Evolutionary conservation across 352 stramenopile genomes (phyloP), one percentile per base, ranked within the genome.

Genomic region (Phytopythium vexans): DNA sequence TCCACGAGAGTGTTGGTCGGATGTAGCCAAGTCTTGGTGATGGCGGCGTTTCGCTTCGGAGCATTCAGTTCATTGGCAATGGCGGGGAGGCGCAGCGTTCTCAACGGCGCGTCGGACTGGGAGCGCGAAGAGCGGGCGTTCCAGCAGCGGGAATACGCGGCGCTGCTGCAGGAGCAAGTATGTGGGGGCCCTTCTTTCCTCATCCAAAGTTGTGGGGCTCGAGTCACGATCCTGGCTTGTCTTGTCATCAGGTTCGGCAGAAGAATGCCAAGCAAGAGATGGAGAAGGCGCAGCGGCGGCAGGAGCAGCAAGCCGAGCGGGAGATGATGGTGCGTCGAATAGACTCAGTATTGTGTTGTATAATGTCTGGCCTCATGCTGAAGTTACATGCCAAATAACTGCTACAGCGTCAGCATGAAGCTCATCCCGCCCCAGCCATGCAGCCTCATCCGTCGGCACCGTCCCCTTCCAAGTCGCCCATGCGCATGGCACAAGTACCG

Each of bases 121-220:
- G 72, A 86, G 66, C 73, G 75, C 15, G 71, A 89, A 56, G 65
- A 79, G 51, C 73, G 64, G 15, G 49, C 60, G 27, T 73, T 57
- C 36, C 75, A 86, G 48, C 78, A 89, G 54, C 61, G 75, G 21
- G 74, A 82, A 60, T 89, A 89, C 44, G 78, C 78, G 15, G 78
- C 75, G 37, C 69, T 84, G 57, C 67, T 89, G 27, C 78, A 89
- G 51, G 64, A 86, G 47, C 78, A 89, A 58, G 73, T 85, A 4
- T 15, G 21, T 40, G 35, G 5, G 8, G 14, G 41, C 8, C 40
- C 4, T 6, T 44, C 9, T 36, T 36, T 3, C 12, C 31, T 9
- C 4, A 10, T n/a, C 15, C 15, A 10, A 4, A 10, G 10, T 8
- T 21, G 0, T 12, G 27, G 1, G 7, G 4, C 14, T 31, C 37